Evolutionary conservation across 306 rosid genomes (phyloP), one percentile per base, ranked within the genome.

Genomic region (Prunus salicina): DNA sequence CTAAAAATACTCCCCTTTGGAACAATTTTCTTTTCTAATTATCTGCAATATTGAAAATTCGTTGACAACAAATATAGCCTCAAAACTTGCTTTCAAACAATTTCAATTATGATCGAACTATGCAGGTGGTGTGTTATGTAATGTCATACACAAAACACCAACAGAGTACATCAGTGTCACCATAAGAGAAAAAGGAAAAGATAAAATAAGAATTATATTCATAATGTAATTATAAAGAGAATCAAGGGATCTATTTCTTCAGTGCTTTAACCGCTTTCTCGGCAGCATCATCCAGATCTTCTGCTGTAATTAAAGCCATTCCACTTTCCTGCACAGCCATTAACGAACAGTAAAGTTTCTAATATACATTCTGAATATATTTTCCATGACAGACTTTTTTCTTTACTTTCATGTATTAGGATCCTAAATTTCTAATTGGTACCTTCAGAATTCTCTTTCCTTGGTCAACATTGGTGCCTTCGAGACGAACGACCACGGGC

Each of bases 271-370:
- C 98, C 55, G 97, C 99, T 87, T 92, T 96, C 53, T 85, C 96
- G 8, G 99, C 99, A 24, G 99, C 99, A 83, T 92, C 99, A 63
- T 92, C 99, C 83, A 96, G 86, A 87, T 96, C 99, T 76, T 96
- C 98, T 38, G 98, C 99, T 13, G 99, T 88, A 79, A 92, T 92
- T 72, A 96, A 86, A 41, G 90, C 12, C 98, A 96, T 52, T 6
- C 97, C 93, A 84, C 98, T 92, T 86, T 96, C 99, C 99, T 95
- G 96, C 87, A 73, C 46, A 77, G 58, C 67, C 81, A 86, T 67
- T 73, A 10, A 43, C 18, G 68, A 38, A 43, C 64, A 50, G 46
- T 64, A 5, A 76, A 65, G 64, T 77, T 66, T 46, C 72, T 20
- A 38, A 51, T 25, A 78, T 81, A 85, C 93, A 30, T 38, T 57